These are phyloP conservation scores for Agaricales sp. DNA, from an alignment of 1,284 basidiomycete species.

Conservation along the genomic window DNA sequence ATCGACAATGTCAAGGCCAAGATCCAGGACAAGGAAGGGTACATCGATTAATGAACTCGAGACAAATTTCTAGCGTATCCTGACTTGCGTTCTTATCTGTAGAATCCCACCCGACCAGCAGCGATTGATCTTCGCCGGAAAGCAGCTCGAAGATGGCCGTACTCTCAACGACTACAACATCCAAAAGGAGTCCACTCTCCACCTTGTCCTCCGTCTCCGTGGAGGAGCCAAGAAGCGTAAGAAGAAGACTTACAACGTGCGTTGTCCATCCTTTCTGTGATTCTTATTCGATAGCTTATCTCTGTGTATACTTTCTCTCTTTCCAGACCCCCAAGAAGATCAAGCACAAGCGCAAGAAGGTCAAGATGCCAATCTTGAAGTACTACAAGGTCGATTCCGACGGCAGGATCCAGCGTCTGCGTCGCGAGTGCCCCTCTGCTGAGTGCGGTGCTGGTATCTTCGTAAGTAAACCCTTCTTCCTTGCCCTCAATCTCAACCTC, in stretches of 20 bases:
- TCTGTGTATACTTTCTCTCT: slow-evolving; percentile 8
- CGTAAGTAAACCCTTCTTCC: slow-evolving; percentile 36
- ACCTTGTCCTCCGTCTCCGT: slow-evolving; percentile 91
- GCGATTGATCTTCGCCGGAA: slow-evolving; percentile 96
- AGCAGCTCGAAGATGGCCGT: slow-evolving; percentile 94
- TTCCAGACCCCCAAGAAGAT: slow-evolving; percentile 96
- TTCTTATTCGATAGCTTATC: neutral
- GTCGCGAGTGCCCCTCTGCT: slow-evolving; percentile 89
- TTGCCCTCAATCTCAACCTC: neutral
- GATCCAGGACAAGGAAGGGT: slow-evolving; percentile 95
- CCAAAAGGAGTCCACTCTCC: slow-evolving; percentile 93
- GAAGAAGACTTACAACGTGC: slow-evolving; percentile 96
- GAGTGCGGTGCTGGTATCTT: slow-evolving; percentile 95
- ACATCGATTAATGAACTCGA: slow-evolving; percentile 22
- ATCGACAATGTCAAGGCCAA: slow-evolving; percentile 98
- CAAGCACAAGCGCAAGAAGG: slow-evolving; percentile 99
- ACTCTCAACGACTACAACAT: slow-evolving; percentile 91
- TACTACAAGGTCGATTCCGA: slow-evolving; percentile 99
- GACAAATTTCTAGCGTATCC: neutral
- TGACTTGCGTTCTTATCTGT: slow-evolving; percentile 4
- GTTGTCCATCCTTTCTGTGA: slow-evolving; percentile 15
- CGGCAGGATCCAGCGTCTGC: slow-evolving; percentile 98
- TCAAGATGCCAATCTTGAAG: slow-evolving; percentile 99
- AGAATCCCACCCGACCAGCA: slow-evolving; percentile 95
- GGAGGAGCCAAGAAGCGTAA: slow-evolving; percentile 99